Conservation (phyloP, 257 asterid genomes). For the Solanum neorickii region DNA sequence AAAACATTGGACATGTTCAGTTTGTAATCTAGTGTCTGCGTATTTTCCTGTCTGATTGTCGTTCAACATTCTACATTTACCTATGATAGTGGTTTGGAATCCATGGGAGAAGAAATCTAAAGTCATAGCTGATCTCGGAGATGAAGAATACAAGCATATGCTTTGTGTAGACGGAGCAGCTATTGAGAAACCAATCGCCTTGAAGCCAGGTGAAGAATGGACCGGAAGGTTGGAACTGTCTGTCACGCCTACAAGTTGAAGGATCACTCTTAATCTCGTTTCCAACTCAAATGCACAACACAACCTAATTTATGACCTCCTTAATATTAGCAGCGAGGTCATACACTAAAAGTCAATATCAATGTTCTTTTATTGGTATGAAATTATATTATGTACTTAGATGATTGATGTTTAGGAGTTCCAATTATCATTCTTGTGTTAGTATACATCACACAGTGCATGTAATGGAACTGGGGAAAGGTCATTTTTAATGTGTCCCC, state of each 20-base stretch:
- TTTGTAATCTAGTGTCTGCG: not conserved
- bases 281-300: not conserved
- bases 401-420: not conserved
- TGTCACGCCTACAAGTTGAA: constrained; percentile 28
- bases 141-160: constrained; percentile 74
- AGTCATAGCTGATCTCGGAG: constrained; percentile 53
- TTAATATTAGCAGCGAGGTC: not conserved
- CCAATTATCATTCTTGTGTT: not conserved
- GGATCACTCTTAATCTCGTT: not conserved
- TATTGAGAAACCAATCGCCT: constrained; percentile 52
- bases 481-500: not conserved
- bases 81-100: constrained; percentile 68
- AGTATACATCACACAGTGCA: not conserved
- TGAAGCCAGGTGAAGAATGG: constrained; percentile 85
- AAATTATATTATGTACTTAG: not conserved
- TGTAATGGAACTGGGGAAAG: not conserved
- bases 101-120: constrained; percentile 78
- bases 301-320: not conserved
- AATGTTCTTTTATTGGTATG: not conserved
- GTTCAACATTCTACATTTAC: not conserved
- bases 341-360: not conserved
- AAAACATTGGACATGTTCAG: not conserved
- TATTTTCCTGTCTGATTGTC: not conserved
- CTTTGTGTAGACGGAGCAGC: constrained; percentile 76
- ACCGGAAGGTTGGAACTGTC: constrained; percentile 56